Percentiles rank a stretch among this genome's conserved stretches.
Evolutionary conservation across 2,329 filamentous ascomycete genomes (phyloP).

Genomic region (Claviceps fusiformis): DNA sequence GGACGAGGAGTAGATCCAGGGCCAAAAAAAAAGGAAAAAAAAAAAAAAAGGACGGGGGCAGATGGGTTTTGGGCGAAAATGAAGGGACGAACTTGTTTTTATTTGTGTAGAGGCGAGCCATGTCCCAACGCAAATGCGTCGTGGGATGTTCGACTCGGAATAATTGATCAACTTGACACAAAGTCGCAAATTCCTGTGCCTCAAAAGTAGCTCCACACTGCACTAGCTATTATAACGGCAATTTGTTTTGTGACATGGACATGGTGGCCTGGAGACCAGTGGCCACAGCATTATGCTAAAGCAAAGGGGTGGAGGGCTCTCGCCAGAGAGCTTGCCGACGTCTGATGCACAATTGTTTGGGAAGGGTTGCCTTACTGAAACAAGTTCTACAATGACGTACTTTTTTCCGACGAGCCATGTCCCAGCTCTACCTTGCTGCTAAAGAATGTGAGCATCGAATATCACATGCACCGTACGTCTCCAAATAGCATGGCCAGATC

Average conservation of each 20-base stretch:
- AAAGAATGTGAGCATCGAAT: too few relatives aligned
- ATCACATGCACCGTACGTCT: too few relatives aligned
- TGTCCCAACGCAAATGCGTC: background rate
- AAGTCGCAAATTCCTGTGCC: background rate
- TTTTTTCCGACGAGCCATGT: too few relatives aligned
- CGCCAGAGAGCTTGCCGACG: too few relatives aligned
- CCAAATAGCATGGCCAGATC: too few relatives aligned
- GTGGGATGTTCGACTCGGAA: background rate
- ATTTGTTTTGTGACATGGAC: background rate
- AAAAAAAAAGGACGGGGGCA: background rate
- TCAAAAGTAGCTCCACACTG: background rate
- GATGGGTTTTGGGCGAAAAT: background rate
- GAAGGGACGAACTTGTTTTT: conserved; percentile 1
- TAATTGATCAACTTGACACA: conserved; percentile 1
- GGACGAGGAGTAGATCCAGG: conserved; percentile 12
- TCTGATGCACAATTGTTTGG: too few relatives aligned
- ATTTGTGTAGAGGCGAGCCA: background rate
- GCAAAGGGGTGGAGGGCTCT: too few relatives aligned
- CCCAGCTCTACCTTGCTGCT: too few relatives aligned
- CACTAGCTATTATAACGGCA: background rate
- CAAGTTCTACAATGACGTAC: too few relatives aligned
- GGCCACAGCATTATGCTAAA: too few relatives aligned
- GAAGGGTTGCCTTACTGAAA: too few relatives aligned
- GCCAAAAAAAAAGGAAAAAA: conserved; percentile 1
- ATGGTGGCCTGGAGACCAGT: background rate